Conservation (phyloP, 345 rosid species). For the Boechera stricta region DNA sequence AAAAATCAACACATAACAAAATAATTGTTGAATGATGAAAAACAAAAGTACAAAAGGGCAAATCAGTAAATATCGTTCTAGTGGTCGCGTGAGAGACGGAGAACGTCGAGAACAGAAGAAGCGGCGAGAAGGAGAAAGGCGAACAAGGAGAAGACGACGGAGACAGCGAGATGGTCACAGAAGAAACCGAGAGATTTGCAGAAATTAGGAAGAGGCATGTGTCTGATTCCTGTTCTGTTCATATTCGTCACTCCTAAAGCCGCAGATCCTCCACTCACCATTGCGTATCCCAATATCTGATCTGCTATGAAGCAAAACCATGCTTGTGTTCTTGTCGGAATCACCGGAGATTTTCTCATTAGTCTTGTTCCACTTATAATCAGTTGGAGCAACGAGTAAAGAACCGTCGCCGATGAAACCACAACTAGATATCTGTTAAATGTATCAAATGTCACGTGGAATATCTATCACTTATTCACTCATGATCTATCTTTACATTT, state of each 20-base stretch:
- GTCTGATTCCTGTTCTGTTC: conserved; percentile 81
- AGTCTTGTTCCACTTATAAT: conserved; percentile 56
- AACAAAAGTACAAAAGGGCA: not conserved
- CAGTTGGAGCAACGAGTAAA: conserved; percentile 65
- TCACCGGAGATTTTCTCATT: conserved; percentile 51
- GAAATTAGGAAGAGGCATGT: conserved; percentile 75
- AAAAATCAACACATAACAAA: not conserved
- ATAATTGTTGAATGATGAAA: conserved; percentile 18
- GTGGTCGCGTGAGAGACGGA: conserved; percentile 55
- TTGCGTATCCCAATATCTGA: conserved; percentile 75
- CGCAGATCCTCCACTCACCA: conserved; percentile 83
- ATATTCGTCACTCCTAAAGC: conserved; percentile 79
- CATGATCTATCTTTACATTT: too few relatives aligned
- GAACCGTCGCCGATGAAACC: conserved; percentile 62
- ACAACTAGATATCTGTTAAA: conserved; percentile 68
- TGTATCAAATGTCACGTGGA: not conserved
- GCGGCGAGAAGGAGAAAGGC: conserved; percentile 64
- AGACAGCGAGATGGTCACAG: conserved; percentile 72
- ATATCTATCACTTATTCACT: too few relatives aligned
- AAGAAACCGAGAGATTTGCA: conserved; percentile 73
- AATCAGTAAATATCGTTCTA: conserved; percentile 6
- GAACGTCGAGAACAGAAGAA: conserved; percentile 62
- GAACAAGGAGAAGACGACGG: conserved; percentile 72
- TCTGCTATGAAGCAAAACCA: conserved; percentile 77
- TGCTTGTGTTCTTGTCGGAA: conserved; percentile 68